Evolutionary conservation across 495 filamentous ascomycete species (phyloP).

Genomic region (Zalerion maritima): DNA sequence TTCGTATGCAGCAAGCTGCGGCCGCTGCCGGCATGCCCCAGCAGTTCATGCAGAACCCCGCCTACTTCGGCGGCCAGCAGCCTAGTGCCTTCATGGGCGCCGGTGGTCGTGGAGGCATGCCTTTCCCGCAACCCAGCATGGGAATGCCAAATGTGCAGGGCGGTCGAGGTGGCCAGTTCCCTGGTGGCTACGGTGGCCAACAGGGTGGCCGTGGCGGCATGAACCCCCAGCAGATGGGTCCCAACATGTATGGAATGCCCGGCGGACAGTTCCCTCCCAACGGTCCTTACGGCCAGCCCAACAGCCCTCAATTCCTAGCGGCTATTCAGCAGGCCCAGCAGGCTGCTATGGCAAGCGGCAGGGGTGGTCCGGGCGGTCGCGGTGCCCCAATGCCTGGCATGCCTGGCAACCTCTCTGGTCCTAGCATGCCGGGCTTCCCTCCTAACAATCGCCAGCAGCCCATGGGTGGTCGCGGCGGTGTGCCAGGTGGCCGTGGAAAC

Average conservation of each 20-base stretch:
- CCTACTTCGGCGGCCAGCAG: constrained; percentile 79
- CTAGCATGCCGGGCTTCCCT: constrained; percentile 50
- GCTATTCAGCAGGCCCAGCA: constrained; percentile 56
- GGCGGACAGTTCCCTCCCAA: constrained; percentile 65
- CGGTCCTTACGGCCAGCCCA: constrained; percentile 30
- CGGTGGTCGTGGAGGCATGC: constrained; percentile 65
- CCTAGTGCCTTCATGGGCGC: constrained; percentile 54
- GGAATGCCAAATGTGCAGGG: constrained; percentile 68
- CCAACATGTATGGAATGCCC: constrained; percentile 60
- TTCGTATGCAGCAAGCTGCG: constrained; percentile 94
- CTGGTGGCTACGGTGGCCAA: constrained; percentile 60
- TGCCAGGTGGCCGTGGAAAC: constrained; percentile 15
- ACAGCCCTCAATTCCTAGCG: constrained; percentile 39
- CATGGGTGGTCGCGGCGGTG: constrained; percentile 23
- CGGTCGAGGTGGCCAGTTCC: constrained; percentile 72
- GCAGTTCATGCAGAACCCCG: constrained; percentile 67
- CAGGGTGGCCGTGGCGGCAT: constrained; percentile 72
- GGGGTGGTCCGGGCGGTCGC: constrained; percentile 57
- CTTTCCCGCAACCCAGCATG: constrained; percentile 75
- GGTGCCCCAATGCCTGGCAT: constrained; percentile 62
- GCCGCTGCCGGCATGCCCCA: constrained; percentile 84
- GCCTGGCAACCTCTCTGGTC: constrained; percentile 49
- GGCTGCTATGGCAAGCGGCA: constrained; percentile 46
- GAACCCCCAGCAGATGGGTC: constrained; percentile 61
- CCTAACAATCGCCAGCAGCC: constrained; percentile 33